Evolutionary conservation across 139 green algal species (phyloP).

Genomic region (Haematococcus lacustris): DNA sequence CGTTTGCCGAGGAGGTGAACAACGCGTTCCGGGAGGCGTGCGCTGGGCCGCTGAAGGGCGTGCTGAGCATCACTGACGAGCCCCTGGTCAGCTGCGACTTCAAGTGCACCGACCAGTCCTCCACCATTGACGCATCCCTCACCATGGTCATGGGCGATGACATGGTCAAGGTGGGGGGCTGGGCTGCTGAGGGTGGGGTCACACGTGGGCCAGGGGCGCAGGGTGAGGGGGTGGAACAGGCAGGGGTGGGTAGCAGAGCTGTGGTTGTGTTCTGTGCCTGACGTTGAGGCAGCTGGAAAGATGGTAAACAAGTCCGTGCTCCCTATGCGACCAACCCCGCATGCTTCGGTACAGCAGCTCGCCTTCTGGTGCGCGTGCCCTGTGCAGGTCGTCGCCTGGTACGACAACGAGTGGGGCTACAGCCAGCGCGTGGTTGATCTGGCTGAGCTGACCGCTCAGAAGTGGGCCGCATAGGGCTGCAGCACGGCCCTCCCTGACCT

Average conservation of each 20-base stretch:
- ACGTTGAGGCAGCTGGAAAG: no score
- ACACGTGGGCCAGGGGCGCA: no score
- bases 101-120: conserved; percentile 72
- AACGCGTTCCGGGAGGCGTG: conserved; percentile 87
- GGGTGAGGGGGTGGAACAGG: no score
- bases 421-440: conserved; percentile 94
- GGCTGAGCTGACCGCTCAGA: conserved; percentile 72
- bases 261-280: no score
- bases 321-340: no score
- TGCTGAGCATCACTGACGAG: conserved; percentile 86
- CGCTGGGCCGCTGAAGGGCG: conserved; percentile 75
- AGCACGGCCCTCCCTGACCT: no score
- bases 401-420: conserved; percentile 97
- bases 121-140: conserved; percentile 90
- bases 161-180: conserved; percentile 90
- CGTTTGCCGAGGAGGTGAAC: conserved; percentile 99
- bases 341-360: no score
- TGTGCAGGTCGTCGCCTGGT: conserved; percentile 34
- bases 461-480: no score
- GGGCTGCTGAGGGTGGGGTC: no score
- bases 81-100: conserved; percentile 98
- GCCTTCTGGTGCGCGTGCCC: no score
- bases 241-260: no score
- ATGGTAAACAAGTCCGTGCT: no score
- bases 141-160: conserved; percentile 99